Conservation (phyloP, 495 filamentous ascomycete genomes). For the Hapsidospora chrysogenum region DNA sequence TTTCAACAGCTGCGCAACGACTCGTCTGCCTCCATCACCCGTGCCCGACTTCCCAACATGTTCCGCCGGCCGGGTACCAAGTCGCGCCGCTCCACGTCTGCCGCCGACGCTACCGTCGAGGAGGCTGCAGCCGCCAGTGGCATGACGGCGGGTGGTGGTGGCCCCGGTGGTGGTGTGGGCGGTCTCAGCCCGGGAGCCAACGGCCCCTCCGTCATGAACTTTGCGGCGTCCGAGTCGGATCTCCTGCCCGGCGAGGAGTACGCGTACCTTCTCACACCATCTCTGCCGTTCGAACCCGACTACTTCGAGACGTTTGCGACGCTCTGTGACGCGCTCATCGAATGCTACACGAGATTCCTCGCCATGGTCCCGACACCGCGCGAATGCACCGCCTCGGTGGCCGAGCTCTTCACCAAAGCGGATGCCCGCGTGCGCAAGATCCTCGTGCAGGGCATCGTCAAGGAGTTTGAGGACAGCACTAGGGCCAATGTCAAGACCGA, state of each 20-base stretch:
- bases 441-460: slow-evolving; percentile 65
- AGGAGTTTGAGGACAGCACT: slow-evolving; percentile 85
- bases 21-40: slow-evolving; percentile 52
- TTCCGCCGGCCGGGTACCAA: slow-evolving; percentile 52
- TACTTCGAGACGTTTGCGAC: slow-evolving; percentile 97
- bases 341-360: slow-evolving; percentile 70
- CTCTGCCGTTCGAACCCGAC: slow-evolving; percentile 92
- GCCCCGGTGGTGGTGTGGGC: background rate
- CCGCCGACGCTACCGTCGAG: slow-evolving; percentile 5
- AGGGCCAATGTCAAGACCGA: slow-evolving; percentile 59
- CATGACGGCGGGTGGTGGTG: slow-evolving; percentile 12
- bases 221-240: slow-evolving; percentile 26
- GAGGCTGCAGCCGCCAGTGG: slow-evolving; percentile 24
- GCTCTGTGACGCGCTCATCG: slow-evolving; percentile 87
- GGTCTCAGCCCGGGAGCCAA: slow-evolving; percentile 1
- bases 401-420: slow-evolving; percentile 77
- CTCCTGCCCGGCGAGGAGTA: slow-evolving; percentile 63
- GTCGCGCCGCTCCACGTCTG: slow-evolving; percentile 6
- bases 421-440: slow-evolving; percentile 74
- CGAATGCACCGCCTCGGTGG: slow-evolving; percentile 43
- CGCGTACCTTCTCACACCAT: slow-evolving; percentile 71
- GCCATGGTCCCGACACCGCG: slow-evolving; percentile 47
- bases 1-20: slow-evolving; percentile 76
- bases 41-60: slow-evolving; percentile 73
- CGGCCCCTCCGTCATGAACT: slow-evolving; percentile 23